phyloP scores from a whole-genome alignment of 2,329 filamentous ascomycete species.

The Endothia cerciana region DNA sequence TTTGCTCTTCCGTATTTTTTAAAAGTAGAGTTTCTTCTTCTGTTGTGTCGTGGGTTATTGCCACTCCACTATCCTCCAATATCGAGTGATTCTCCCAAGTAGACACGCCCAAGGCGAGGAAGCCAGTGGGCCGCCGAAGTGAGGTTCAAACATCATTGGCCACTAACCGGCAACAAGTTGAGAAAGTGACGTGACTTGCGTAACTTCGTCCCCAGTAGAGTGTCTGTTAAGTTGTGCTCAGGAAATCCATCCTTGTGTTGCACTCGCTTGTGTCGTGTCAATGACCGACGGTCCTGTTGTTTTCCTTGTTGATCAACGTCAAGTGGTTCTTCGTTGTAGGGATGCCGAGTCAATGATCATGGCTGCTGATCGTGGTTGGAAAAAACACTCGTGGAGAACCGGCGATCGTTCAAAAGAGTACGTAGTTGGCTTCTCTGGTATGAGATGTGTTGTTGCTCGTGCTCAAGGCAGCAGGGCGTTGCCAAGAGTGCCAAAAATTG shows the following conservation, averaged over 20 bases:
- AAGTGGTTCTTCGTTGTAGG: too few relatives aligned
- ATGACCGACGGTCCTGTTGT: too few relatives aligned
- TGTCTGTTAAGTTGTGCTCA: not conserved
- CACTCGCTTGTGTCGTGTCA: not conserved
- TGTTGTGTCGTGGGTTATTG: not conserved
- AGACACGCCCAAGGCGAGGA: not conserved
- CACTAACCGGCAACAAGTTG: not conserved
- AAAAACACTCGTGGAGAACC: not conserved
- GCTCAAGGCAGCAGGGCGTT: slow-evolving; percentile 11
- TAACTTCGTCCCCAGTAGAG: not conserved
- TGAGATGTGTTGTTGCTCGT: not conserved
- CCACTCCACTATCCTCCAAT: not conserved
- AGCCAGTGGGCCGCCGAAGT: not conserved
- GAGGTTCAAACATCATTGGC: not conserved
- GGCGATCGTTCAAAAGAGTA: not conserved
- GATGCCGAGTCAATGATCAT: too few relatives aligned
- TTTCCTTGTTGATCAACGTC: too few relatives aligned
- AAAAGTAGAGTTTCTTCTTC: not conserved
- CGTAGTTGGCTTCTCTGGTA: not conserved
- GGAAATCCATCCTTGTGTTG: not conserved
- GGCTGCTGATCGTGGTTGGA: too few relatives aligned
- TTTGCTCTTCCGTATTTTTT: slow-evolving; percentile 3
- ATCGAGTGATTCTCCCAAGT: not conserved
- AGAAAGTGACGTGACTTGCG: not conserved
- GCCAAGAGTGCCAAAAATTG: slow-evolving; percentile 20